These are phyloP conservation scores for Alnus rubra DNA, from an alignment of 306 rosid species.

Conservation along the genomic window DNA sequence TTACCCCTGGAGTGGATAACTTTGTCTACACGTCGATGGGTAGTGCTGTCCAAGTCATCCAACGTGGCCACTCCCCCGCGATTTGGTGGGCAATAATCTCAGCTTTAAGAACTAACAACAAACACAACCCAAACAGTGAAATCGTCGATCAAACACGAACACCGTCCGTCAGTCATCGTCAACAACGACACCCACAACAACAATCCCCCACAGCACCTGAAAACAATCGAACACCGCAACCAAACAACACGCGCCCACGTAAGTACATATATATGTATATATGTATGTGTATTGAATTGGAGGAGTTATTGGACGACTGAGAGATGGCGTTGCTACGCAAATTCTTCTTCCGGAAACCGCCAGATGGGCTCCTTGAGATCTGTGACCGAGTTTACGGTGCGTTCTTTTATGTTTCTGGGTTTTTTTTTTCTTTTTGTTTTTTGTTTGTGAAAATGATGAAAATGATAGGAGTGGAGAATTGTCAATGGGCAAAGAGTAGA, in stretches of 20 bases:
- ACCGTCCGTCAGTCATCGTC: background rate
- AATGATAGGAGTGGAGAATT: background rate
- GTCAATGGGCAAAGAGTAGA: background rate
- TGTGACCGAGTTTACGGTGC: slow-evolving; percentile 87
- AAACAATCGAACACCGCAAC: background rate
- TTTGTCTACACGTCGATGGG: background rate
- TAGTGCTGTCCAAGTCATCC: background rate
- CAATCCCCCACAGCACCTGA: background rate
- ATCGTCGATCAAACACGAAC: background rate
- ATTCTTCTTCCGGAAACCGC: slow-evolving; percentile 89
- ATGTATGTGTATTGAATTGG: background rate
- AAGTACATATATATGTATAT: too few relatives aligned
- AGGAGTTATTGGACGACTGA: slow-evolving; percentile 19
- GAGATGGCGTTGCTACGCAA: slow-evolving; percentile 74
- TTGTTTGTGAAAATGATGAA: background rate
- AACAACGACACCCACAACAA: background rate
- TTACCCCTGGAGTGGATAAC: background rate
- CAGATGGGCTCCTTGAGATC: slow-evolving; percentile 91
- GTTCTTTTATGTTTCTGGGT: background rate
- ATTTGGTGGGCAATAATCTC: background rate
- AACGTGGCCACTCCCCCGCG: background rate
- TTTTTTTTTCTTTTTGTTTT: background rate
- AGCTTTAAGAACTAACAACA: background rate
- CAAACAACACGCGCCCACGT: background rate
- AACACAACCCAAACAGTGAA: too few relatives aligned